A percentile compares a stretch with the other conserved stretches of the same genome.
Evolutionary conservation across 306 rosid genomes (phyloP).

Genomic region (Prosopis cineraria): DNA sequence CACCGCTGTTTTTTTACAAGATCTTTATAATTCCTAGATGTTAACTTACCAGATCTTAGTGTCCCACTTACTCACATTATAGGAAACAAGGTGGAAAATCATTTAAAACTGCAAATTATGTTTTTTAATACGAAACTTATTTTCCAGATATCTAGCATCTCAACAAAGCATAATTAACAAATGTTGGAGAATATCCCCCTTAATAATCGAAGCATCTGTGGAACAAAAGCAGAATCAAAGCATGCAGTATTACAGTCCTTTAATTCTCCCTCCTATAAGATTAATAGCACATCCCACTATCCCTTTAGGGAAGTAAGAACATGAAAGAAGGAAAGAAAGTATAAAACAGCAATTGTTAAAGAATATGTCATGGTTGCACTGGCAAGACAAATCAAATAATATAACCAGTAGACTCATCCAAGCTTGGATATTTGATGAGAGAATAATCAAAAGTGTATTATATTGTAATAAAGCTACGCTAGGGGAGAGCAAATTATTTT

Average conservation of each 20-base stretch:
- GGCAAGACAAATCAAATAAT: conserved; percentile 25
- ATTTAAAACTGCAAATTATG: neutral
- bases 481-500: conserved; percentile 8
- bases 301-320: neutral
- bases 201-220: neutral
- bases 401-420: neutral
- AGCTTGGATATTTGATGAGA: neutral
- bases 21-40: neutral
- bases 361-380: conserved; percentile 10
- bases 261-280: neutral
- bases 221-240: conserved; percentile 5
- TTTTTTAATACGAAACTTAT: neutral
- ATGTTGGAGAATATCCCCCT: neutral
- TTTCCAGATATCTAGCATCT: neutral
- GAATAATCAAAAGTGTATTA: conserved; percentile 5
- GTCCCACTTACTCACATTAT: no score
- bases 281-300: conserved; percentile 21
- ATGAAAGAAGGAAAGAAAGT: neutral
- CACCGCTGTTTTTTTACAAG: neutral
- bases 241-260: neutral
- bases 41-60: no score
- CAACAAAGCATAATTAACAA: neutral
- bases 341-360: neutral
- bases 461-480: conserved; percentile 27
- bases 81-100: conserved; percentile 11